Percentiles rank a stretch among this genome's conserved stretches.
These are phyloP conservation scores for Yarrowia osloensis DNA, from an alignment of 805 yeast genomes.

Conservation along the genomic window DNA sequence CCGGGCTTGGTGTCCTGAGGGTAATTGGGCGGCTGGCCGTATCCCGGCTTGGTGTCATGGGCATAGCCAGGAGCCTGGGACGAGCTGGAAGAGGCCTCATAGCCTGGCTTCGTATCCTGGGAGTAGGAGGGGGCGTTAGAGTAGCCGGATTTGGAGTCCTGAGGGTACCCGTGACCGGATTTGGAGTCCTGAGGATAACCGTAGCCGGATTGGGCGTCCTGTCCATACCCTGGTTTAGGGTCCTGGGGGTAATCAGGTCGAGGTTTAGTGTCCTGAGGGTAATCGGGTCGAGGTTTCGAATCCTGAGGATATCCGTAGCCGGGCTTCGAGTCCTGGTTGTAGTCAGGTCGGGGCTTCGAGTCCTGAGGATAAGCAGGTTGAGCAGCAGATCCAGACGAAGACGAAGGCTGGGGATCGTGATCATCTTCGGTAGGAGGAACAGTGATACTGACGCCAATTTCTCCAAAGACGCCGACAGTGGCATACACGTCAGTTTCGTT, in stretches of 20 bases:
- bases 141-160: not conserved
- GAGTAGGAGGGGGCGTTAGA: not conserved
- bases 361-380: not conserved
- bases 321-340: not conserved
- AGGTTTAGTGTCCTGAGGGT: not conserved
- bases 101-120: not conserved
- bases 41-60: not conserved
- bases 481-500: conserved; percentile 37
- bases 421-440: conserved; percentile 32
- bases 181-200: not conserved
- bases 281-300: not conserved
- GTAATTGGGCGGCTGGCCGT: not conserved
- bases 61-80: not conserved
- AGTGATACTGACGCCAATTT: conserved; percentile 37
- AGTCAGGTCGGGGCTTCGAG: not conserved
- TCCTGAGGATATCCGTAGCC: not conserved
- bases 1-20: conserved; percentile 6
- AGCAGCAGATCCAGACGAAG: not conserved
- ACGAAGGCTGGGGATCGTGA: not conserved
- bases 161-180: not conserved
- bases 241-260: not conserved
- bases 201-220: not conserved
- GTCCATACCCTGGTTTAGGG: not conserved
- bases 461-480: conserved; percentile 39
- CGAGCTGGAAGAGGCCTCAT: not conserved